Percentiles rank a stretch among this genome's conserved stretches.
These are phyloP conservation scores for Fusarium fracticaudum DNA, from an alignment of 2,329 filamentous ascomycete genomes.

Conservation along the genomic window DNA sequence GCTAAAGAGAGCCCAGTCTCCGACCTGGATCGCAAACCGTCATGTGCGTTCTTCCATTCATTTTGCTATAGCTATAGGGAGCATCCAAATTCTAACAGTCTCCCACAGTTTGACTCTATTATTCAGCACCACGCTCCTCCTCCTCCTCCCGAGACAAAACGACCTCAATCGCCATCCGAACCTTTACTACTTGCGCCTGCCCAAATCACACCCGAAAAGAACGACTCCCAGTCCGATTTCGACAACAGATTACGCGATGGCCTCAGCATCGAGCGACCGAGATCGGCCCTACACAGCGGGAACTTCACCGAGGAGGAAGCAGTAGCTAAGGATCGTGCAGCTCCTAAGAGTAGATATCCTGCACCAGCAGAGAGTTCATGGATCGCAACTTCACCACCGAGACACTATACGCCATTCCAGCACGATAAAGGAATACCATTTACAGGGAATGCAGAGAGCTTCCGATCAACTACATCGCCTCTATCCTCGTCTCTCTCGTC, in stretches of 20 bases:
- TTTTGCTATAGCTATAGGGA: background rate
- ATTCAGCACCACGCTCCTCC: conserved; percentile 39
- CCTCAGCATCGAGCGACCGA: conserved; percentile 79
- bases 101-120: conserved; percentile 51
- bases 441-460: conserved; percentile 49
- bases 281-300: conserved; percentile 77
- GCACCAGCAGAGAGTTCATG: conserved; percentile 50
- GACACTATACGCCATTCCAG: conserved; percentile 59
- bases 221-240: conserved; percentile 20
- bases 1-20: conserved; percentile 81
- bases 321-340: conserved; percentile 17
- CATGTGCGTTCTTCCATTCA: conserved; percentile 59
- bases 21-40: conserved; percentile 75
- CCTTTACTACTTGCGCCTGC: conserved; percentile 58
- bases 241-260: conserved; percentile 62
- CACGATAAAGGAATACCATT: conserved; percentile 50
- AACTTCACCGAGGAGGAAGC: conserved; percentile 64
- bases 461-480: conserved; percentile 64
- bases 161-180: conserved; percentile 48
- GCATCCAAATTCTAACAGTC: conserved; percentile 14
- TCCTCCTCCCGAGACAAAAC: conserved; percentile 20
- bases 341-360: conserved; percentile 27
- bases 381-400: conserved; percentile 66
- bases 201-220: conserved; percentile 55
- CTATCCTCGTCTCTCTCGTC: conserved; percentile 78